Evolutionary conservation across 192 early-diverging fungal species (phyloP).

Genomic region (Coemansia furcata): DNA sequence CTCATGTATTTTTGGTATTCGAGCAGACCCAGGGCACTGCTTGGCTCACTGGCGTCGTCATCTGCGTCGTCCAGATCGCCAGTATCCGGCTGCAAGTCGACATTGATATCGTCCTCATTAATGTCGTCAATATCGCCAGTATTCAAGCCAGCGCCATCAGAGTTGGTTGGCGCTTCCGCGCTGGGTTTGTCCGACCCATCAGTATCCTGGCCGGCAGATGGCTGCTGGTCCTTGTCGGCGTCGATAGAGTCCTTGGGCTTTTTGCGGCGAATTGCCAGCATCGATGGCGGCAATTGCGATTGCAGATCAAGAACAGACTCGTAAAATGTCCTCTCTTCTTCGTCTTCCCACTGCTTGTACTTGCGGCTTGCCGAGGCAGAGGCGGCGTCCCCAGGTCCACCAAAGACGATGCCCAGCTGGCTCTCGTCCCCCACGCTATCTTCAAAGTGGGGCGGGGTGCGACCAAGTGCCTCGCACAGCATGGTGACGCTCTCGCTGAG

Average conservation of each 20-base stretch:
- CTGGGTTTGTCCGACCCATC: neutral
- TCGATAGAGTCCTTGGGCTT: constrained; percentile 11
- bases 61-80: constrained; percentile 21
- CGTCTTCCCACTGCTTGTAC: constrained; percentile 81
- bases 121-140: constrained; percentile 6
- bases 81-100: neutral
- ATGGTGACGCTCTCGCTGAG: constrained; percentile 39
- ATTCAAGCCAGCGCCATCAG: neutral
- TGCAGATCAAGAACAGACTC: constrained; percentile 79
- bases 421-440: constrained; percentile 61
- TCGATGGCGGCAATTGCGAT: constrained; percentile 76
- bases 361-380: constrained; percentile 6
- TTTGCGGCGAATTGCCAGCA: constrained; percentile 58
- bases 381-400: constrained; percentile 11
- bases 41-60: constrained; percentile 19
- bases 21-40: constrained; percentile 19
- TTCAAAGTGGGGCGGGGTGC: constrained; percentile 75
- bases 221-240: neutral
- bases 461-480: constrained; percentile 70
- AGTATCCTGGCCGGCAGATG: neutral
- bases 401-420: constrained; percentile 47
- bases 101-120: constrained; percentile 21
- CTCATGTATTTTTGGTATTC: constrained; percentile 49
- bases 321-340: constrained; percentile 89
- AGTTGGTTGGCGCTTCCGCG: neutral